A percentile compares a stretch with the other conserved stretches of the same genome.
Conservation (phyloP, 163 green algal genomes). For the Scenedesmus sp. region DNA sequence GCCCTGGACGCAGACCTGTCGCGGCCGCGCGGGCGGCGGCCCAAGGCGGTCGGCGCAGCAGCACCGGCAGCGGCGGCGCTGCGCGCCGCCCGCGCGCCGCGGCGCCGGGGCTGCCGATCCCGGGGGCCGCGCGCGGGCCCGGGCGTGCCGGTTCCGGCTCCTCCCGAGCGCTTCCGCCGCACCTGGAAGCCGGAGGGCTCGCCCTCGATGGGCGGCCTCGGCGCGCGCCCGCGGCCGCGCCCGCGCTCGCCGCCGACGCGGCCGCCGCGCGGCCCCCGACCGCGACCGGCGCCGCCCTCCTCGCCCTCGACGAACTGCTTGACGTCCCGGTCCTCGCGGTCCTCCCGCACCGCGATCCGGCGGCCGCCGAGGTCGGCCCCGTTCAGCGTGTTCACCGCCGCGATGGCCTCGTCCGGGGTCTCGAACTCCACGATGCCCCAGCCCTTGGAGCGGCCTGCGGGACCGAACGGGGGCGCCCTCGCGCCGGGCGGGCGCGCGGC, state of each 20-base stretch:
- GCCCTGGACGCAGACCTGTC: constrained; percentile 90
- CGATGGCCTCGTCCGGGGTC: constrained; percentile 83
- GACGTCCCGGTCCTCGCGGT: constrained; percentile 94
- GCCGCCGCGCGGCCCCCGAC: background rate
- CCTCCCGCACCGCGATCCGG: constrained; percentile 91
- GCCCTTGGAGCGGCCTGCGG: constrained; percentile 87
- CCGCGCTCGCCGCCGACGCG: constrained; percentile 10
- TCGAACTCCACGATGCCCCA: constrained; percentile 97
- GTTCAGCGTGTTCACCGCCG: constrained; percentile 89
- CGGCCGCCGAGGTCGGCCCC: constrained; percentile 87
- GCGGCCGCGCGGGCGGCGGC: too few relatives aligned
- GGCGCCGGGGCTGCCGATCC: too few relatives aligned
- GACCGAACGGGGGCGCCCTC: too few relatives aligned
- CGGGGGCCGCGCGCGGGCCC: too few relatives aligned
- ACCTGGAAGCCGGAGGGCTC: constrained; percentile 71
- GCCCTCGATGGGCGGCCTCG: constrained; percentile 40
- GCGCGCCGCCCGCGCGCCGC: too few relatives aligned
- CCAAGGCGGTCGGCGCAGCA: too few relatives aligned
- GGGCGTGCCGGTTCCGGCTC: too few relatives aligned
- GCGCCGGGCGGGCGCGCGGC: too few relatives aligned
- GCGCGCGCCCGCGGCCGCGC: constrained; percentile 43
- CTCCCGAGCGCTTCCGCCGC: too few relatives aligned
- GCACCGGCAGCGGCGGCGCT: too few relatives aligned
- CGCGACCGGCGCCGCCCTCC: constrained; percentile 23
- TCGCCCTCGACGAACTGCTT: constrained; percentile 78